Evolutionary conservation across 345 rosid genomes (phyloP), one percentile per base, ranked within the genome.

Genomic region (Populus tremula): DNA sequence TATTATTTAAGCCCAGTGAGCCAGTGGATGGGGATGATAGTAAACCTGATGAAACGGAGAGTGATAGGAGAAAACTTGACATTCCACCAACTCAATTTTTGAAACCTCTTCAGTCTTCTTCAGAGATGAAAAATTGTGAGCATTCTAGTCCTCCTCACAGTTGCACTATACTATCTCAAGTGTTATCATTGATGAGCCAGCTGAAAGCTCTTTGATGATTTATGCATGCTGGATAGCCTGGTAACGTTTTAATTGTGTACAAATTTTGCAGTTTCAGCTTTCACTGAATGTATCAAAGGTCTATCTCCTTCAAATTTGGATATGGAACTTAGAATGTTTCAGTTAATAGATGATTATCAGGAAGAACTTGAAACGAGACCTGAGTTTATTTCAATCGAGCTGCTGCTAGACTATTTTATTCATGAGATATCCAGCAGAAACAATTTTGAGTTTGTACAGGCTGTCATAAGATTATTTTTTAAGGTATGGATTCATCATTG

Each of bases 391-490:
- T 81, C 87, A 8, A 83, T 93, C 43, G 93, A 86, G 64, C 85
- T 90, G 49, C 93, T 94, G 62, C 85, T 93, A 54, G 97, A 96
- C 82, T 96, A 92, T 84, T 91, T 96, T 79, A 86, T 88, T 72
- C 85, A 85, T 5, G 97, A 92, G 84, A 82, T 94, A 73, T 88
- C 91, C 25, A 78, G 83, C 88, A 80, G 87, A 81, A 91, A 88
- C 83, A 87, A 96, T 82, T 96, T 91, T 18, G 99, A 96, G 93
- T 93, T 96, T 81, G 75, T 94, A 61, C 98, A 96, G 82, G 98
- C 97, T 16, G 85, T 90, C 62, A 84, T 91, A 79, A 87, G 91
- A 85, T 79, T 96, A 81, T 96, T 96, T 82, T 85, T 92, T 67
- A 96, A 96, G 98, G 99, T 96, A 92, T 35, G 70, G 27, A 61